phyloP scores from a whole-genome alignment of 495 filamentous ascomycete species.

The Polyplosphaeria fusca region DNA sequence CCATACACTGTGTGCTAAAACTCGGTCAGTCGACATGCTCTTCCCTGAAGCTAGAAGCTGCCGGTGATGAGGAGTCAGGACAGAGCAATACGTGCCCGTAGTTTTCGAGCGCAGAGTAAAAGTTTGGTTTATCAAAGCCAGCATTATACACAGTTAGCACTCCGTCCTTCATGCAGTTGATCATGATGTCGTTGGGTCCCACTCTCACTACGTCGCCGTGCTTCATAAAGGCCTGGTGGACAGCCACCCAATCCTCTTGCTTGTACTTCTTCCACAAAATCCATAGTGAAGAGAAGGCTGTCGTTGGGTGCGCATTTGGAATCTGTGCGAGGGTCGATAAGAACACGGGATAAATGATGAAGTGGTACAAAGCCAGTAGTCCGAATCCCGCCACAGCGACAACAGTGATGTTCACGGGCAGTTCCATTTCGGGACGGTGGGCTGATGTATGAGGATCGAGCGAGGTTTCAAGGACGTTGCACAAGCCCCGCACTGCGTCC shows the following conservation, averaged over 20 bases:
- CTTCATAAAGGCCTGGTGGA: background rate
- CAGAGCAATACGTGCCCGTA: background rate
- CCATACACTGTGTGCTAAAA: background rate
- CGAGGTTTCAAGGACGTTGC: too few relatives aligned
- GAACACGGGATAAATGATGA: background rate
- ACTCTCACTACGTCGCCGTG: background rate
- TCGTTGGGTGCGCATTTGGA: background rate
- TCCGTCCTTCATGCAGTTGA: background rate
- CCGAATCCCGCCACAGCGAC: too few relatives aligned
- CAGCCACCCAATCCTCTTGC: background rate
- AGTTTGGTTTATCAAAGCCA: background rate
- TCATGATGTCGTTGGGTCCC: background rate
- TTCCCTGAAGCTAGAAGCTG: too few relatives aligned
- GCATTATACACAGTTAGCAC: background rate
- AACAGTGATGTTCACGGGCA: too few relatives aligned
- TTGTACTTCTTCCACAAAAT: background rate
- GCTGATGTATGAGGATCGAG: too few relatives aligned
- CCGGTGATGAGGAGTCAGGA: too few relatives aligned
- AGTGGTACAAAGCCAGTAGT: background rate
- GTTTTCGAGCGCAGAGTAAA: background rate
- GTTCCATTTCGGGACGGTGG: too few relatives aligned
- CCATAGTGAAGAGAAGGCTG: background rate
- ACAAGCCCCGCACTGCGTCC: too few relatives aligned
- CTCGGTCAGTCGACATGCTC: too few relatives aligned
- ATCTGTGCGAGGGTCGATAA: background rate